Base-by-base conservation (phyloP, 192 early-diverging fungal genomes). In the Coemansia sp. region DNA sequence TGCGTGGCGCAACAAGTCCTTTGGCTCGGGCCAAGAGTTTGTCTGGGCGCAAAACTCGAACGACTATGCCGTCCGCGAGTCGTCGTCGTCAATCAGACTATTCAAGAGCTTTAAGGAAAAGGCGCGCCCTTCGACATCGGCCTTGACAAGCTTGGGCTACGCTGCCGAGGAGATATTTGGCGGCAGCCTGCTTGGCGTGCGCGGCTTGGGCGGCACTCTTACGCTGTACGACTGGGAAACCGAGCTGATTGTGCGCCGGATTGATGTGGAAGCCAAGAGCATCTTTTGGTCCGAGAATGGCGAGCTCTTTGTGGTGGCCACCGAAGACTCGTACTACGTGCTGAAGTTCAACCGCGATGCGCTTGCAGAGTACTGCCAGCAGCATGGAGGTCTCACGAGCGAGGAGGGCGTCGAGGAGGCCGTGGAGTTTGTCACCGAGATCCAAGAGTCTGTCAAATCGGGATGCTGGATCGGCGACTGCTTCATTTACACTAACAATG, bases 141-240 rank as follows among this genome's bases (percentile, higher is more conserved):
- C 85, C 14, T 70, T 91, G 21, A 40, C 65, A 8, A 85, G 81
- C 30, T 76, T 95, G 5, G 85, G 82, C 35, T 94, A 90, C 70
- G 70, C 85, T 22, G 94, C 90, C 3, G 94, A 99, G 60, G 92
- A 90, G 39, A 96, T 99, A 51, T 95, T 80, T 77, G 95, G 95
- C 18, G 97, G 97, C 21, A 82, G 88, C 17, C 78, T 98, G 50
- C 83, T 99, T 14, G 92, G 93, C 50, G 86, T 98, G 39, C 81
- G 88, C 40, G 64, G 79, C 11, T 33, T 56, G n/a, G 84, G 86
- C 51, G 84, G 84, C 58, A 79, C 81, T 11, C 72, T 99, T 43
- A 93, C 90, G 68, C 90, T 99, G 38, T 95, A 96, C 55, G 97
- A 99, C 78, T 99, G 97, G 97, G 94, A 98, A 42, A 90, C 89